Evolutionary conservation across 2,329 filamentous ascomycete genomes (phyloP).

Genomic region (Penicillium sclerotiorum): DNA sequence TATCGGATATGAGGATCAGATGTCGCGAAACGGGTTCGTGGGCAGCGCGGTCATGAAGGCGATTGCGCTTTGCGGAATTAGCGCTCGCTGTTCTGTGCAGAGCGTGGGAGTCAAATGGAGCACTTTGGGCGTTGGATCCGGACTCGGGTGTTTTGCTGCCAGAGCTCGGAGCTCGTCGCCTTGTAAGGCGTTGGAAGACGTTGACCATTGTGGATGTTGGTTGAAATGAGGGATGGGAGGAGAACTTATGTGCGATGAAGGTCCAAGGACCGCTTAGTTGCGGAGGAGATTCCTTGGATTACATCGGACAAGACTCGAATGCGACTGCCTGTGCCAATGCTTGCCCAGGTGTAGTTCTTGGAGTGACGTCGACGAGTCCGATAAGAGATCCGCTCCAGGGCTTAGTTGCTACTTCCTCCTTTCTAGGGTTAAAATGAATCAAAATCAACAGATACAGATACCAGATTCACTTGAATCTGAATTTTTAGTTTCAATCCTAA

Average conservation of each 20-base stretch:
- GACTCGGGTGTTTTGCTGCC: slow-evolving; percentile 3
- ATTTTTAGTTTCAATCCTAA: no score
- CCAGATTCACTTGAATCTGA: no score
- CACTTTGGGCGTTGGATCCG: slow-evolving; percentile 1
- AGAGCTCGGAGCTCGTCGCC: slow-evolving; percentile 19
- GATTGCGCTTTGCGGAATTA: slow-evolving; percentile 18
- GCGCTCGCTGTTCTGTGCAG: slow-evolving; percentile 17
- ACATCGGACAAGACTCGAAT: background rate
- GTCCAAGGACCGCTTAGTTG: background rate
- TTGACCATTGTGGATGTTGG: slow-evolving; percentile 20
- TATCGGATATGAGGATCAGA: slow-evolving; percentile 36
- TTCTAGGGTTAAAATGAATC: no score
- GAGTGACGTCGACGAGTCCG: slow-evolving; percentile 22
- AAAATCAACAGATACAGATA: no score
- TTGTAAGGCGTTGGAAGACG: slow-evolving; percentile 22
- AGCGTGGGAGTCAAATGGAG: slow-evolving; percentile 5
- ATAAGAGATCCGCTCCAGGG: background rate
- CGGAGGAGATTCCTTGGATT: background rate
- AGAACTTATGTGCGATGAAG: background rate
- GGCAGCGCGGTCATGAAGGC: slow-evolving; percentile 10
- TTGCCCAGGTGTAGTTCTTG: background rate
- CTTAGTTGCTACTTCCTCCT: no score
- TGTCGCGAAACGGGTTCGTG: slow-evolving; percentile 22
- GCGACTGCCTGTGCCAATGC: background rate
- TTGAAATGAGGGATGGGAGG: background rate